Evolutionary conservation across 169 alveolate genomes (phyloP), one percentile per base, ranked within the genome.

Genomic region (Cryptosporidium parvum): DNA sequence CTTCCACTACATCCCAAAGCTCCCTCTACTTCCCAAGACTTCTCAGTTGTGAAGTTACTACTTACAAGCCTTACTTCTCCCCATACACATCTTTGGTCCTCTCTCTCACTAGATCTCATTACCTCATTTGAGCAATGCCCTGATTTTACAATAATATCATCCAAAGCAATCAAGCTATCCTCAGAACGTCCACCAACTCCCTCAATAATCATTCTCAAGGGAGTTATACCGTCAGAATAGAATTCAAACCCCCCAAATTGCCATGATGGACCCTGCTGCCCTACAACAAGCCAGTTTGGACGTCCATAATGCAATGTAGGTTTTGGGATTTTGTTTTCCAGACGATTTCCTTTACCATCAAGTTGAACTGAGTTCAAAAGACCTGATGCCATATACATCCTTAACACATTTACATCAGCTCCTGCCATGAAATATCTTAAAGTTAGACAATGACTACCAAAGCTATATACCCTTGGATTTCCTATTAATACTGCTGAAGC

Each of bases 21-120:
- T 35, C 94, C 94, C 48, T 92, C 94, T 44, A 92, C 92, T 39
- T 69, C 91, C 94, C 94, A 92, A 26, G 93, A 80, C 39, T 92
- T 92, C 42, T 92, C 94, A 23, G 84, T 69, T 5, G 93, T 67
- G 65, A 84, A 85, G 62, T 72, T 56, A n/a, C 94, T 92, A 21
- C 92, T 70, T 52, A 85, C 67, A n/a, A 92, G 73, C 31, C 94
- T 93, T 12, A 92, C 94, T 71, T 92, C 94, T 33, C 94, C 94
- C 71, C 94, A 92, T 7, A 92, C 86, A 51, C 85, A 85, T 42
- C 69, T 62, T 23, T 71, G 89, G 33, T 85, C 89, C n/a, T 29
- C 80, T 59, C 84, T 85, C 52, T 84, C 86, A 12, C 69, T 53
- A n/a, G 80, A 33, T 23, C 89, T 69, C 31, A 70, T 26, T n/a